Percentiles rank a stretch among this genome's conserved stretches.
These are phyloP conservation scores for Aspergillus versicolor DNA, from an alignment of 2,329 filamentous ascomycete species.

Conservation along the genomic window DNA sequence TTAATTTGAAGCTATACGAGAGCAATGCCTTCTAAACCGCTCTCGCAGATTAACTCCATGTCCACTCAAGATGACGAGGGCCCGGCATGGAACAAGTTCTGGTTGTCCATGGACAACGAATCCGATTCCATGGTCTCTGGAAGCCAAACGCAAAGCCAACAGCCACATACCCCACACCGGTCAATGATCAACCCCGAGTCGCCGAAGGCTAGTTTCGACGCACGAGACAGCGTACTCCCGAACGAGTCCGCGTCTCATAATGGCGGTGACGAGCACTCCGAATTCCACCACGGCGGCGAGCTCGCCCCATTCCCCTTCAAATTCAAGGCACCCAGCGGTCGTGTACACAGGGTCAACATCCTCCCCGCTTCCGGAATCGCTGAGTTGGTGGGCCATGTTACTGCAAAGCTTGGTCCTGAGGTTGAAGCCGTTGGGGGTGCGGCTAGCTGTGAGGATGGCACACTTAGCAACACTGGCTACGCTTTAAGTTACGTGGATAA, in stretches of 20 bases:
- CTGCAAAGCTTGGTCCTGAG: slow-evolving; percentile 80
- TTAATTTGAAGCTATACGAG: background rate
- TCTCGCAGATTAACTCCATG: slow-evolving; percentile 81
- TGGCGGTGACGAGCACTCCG: slow-evolving; percentile 77
- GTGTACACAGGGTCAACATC: slow-evolving; percentile 89
- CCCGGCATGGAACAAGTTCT: slow-evolving; percentile 99
- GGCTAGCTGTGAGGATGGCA: slow-evolving; percentile 75
- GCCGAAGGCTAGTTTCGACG: slow-evolving; percentile 61
- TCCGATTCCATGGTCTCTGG: slow-evolving; percentile 96
- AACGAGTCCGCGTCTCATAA: slow-evolving; percentile 94
- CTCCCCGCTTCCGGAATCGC: slow-evolving; percentile 75
- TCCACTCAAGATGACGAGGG: slow-evolving; percentile 83
- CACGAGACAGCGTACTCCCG: slow-evolving; percentile 82
- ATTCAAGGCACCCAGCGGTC: slow-evolving; percentile 94
- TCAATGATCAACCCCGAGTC: slow-evolving; percentile 81
- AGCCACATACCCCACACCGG: slow-evolving; percentile 66
- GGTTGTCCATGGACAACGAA: slow-evolving; percentile 92
- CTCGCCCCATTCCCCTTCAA: slow-evolving; percentile 94
- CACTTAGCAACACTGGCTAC: slow-evolving; percentile 74
- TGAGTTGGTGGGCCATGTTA: slow-evolving; percentile 74
- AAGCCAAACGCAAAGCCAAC: slow-evolving; percentile 54
- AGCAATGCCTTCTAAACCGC: background rate
- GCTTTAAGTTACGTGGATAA: slow-evolving; percentile 95
- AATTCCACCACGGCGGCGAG: slow-evolving; percentile 55
- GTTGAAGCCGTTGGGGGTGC: slow-evolving; percentile 79